phyloP scores from a whole-genome alignment of 176 grass and related monocot genomes.

The Canna indica region DNA sequence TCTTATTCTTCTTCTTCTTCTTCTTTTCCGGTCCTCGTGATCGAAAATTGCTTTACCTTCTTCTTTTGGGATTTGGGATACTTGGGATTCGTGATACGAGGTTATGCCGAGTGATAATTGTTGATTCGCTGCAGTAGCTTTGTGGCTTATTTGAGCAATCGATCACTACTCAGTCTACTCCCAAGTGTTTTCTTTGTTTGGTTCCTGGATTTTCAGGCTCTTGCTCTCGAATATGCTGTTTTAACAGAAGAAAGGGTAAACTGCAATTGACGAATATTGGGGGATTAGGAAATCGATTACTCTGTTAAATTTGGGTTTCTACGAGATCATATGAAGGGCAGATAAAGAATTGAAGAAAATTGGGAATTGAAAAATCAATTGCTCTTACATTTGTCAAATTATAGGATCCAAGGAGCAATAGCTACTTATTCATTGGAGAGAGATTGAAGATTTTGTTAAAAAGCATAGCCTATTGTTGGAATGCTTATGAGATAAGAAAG shows the following conservation, averaged over 20 bases:
- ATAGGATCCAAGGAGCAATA: background rate
- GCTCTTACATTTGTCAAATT: background rate
- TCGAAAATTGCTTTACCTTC: too few species aligned
- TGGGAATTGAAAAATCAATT: background rate
- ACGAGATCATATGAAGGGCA: too few species aligned
- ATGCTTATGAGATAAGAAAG: background rate
- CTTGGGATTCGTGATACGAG: background rate
- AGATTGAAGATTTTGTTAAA: background rate
- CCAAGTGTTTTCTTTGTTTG: background rate
- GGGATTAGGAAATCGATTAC: too few species aligned
- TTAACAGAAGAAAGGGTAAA: background rate
- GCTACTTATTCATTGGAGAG: too few species aligned
- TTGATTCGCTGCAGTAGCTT: background rate
- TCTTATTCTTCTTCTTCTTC: background rate
- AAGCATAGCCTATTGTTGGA: background rate
- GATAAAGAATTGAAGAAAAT: background rate
- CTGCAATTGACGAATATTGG: too few species aligned
- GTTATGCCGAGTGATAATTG: background rate
- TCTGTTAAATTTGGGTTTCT: too few species aligned
- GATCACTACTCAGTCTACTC: background rate
- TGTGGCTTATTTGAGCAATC: background rate
- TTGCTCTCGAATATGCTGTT: background rate
- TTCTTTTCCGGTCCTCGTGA: too few species aligned
- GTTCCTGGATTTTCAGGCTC: background rate
- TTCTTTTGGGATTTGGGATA: background rate